Conservation (phyloP, 2,329 filamentous ascomycete genomes). For the Ophiostoma tasmaniense region DNA sequence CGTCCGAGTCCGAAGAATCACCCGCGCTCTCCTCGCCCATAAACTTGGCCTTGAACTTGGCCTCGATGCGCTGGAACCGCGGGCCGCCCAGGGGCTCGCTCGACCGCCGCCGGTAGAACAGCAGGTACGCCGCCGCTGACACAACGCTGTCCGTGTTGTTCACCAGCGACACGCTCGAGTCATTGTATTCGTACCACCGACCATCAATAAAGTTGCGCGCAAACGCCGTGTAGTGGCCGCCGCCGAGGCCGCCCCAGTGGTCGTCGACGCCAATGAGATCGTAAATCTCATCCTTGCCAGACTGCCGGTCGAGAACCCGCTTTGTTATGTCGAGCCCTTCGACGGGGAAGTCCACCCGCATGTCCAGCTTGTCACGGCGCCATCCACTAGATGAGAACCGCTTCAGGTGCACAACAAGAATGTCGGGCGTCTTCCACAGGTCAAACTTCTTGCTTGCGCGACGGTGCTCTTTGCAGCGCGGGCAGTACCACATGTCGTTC, state of each 20-base stretch:
- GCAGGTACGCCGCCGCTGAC: conserved; percentile 72
- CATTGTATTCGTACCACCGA: conserved; percentile 95
- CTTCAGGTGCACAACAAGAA: conserved; percentile 90
- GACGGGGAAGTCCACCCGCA: conserved; percentile 83
- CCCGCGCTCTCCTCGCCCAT: conserved; percentile 24
- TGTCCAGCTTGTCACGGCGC: conserved; percentile 84
- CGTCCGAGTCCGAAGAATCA: conserved; percentile 22
- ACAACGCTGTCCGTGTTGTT: conserved; percentile 56
- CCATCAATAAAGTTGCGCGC: conserved; percentile 85
- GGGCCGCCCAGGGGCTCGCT: conserved; percentile 68
- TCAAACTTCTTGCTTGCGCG: conserved; percentile 94
- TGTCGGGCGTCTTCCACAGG: conserved; percentile 93
- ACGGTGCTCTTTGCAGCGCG: conserved; percentile 85
- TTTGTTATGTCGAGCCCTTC: conserved; percentile 75
- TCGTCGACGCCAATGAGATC: conserved; percentile 95
- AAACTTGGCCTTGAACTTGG: conserved; percentile 48
- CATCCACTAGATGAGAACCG: conserved; percentile 79
- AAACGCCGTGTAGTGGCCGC: conserved; percentile 92
- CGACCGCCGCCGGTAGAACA: conserved; percentile 90
- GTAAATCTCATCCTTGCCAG: conserved; percentile 75
- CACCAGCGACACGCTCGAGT: conserved; percentile 61
- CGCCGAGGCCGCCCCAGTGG: conserved; percentile 86
- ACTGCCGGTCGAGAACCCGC: conserved; percentile 70
- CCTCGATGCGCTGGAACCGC: conserved; percentile 61
- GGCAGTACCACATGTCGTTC: conserved; percentile 96